Base-by-base conservation (phyloP, 1,139 yeast genomes). In the Suhomyces kunorum region DNA sequence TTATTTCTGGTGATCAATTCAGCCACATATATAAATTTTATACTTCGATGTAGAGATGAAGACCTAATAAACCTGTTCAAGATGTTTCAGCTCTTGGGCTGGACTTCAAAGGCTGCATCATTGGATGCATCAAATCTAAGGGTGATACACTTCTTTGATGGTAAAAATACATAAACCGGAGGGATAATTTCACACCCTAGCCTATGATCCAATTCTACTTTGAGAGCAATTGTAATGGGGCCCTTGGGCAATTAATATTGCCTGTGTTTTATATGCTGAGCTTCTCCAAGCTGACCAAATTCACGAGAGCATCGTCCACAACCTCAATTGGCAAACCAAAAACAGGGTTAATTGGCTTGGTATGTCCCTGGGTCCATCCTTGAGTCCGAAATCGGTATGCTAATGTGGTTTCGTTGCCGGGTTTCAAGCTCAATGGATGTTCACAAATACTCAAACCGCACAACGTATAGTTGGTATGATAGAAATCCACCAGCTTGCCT, bases 391-490 rank as follows among this genome's bases (percentile, higher is more conserved):
- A 65, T 6, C 55, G 47, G 48, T 59, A 74, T 3, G 71, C 74
- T 35, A 54, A 51, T 7, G 44, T 40, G 2, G 38, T 46, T 6
- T 42, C 48, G 18, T 54, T 49, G 2, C 25, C 33, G n/a, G 30
- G 17, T 8, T 23, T 28, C 7, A 37, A 17, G n/a, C 8, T 19
- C n/a, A 32, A 17, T 18, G 15, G 15, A 32, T 38, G 72, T 50
- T 87, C 92, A 5, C 84, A 73, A 28, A 80, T 70, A 31, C 95
- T 78, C 27, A 92, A 65, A 0, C 98, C 98, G 40, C 85, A 67
- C 3, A 90, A 64, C 0, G 83, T 80, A 57, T 92, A 94, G 58
- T 90, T 89, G 2, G 97, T 83, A 57, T 92, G 99, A 59, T 92
- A 94, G 39, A 83, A 85, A 58, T 92, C 99, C 0, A 94, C 81